Base-by-base conservation (phyloP, 768 basidiomycete species). In the Butyriboletus loyo region DNA sequence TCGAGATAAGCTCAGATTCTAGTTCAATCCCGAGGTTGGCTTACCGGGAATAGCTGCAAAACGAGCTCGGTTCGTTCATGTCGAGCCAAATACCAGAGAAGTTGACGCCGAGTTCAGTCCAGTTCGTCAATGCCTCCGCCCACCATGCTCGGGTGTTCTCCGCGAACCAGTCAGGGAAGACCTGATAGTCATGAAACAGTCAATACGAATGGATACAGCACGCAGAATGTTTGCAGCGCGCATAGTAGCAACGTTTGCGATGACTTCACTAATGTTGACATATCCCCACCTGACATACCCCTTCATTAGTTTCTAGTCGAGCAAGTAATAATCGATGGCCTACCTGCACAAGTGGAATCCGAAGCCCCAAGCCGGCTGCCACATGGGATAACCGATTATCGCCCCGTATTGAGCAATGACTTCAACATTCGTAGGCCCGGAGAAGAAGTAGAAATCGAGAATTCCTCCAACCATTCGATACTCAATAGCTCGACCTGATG, bases 381-480 rank as follows among this genome's bases (percentile, higher is more conserved):
- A 84, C 28, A 79, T 80, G 4, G 89, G 86, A 35, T 80, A 71
- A 4, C 88, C 88, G 25, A 87, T 75, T n/a, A 82, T 70, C 32
- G 72, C 77, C 5, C 83, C 80, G 59, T 90, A 87, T 66, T 91
- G 88, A 54, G 85, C 78, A 44, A 87, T 78, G 9, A 89, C 88
- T n/a, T 68, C 66, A 40, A 72, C 71, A 24, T 83, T 62, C 19
- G 60, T 42, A 21, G 81, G 53, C 0, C 85, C 85, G 17, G 82
- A 80, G 64, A 90, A 78, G 71, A 87, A 89, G 73, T 89, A 90
- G 57, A 91, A 82, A 68, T 90, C 86, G 30, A 91, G 70, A 0
- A 83, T 83, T 17, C 89, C 89, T 6, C 89, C 89, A 41, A 92
- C 71, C 65, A 83, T 72, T 41, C 89, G 76, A 63, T 91, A 92